A percentile compares a stretch with the other conserved stretches of the same genome.
Evolutionary conservation across 1,284 basidiomycete species (phyloP).

Genomic region (Xerocomus alliaceus): DNA sequence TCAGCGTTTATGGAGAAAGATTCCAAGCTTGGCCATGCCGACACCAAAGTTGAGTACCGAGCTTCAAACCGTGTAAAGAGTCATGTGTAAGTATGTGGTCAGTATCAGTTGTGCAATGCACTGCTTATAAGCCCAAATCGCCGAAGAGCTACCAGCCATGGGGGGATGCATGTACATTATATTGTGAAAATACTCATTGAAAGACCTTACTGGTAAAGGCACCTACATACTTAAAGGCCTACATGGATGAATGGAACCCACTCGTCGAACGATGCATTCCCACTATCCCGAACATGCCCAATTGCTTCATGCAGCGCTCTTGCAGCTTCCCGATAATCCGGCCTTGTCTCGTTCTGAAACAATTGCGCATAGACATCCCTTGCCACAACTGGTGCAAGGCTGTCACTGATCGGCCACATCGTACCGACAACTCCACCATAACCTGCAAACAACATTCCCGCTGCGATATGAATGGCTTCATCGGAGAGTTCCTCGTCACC

Average conservation of each 20-base stretch:
- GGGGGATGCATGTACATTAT: no score
- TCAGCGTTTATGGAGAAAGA: no score
- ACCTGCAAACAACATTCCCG: not conserved
- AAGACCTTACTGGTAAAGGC: no score
- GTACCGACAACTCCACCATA: not conserved
- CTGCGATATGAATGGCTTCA: not conserved
- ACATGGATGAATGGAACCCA: not conserved
- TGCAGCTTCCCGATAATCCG: not conserved
- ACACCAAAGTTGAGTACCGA: no score
- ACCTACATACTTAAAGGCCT: not conserved
- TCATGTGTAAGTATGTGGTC: no score
- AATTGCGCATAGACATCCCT: not conserved
- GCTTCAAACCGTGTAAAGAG: no score
- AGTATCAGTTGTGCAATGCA: no score
- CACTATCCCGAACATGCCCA: not conserved
- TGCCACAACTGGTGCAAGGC: not conserved
- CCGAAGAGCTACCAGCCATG: no score
- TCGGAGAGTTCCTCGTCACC: not conserved
- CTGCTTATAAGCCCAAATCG: no score
- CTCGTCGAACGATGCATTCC: not conserved
- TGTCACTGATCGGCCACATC: not conserved
- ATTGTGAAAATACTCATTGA: no score
- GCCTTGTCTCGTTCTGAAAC: not conserved
- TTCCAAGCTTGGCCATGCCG: no score
- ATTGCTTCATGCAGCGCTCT: not conserved